These are phyloP conservation scores for Pseudogymnoascus sp. DNA, from an alignment of 2,329 filamentous ascomycete species.

Conservation along the genomic window DNA sequence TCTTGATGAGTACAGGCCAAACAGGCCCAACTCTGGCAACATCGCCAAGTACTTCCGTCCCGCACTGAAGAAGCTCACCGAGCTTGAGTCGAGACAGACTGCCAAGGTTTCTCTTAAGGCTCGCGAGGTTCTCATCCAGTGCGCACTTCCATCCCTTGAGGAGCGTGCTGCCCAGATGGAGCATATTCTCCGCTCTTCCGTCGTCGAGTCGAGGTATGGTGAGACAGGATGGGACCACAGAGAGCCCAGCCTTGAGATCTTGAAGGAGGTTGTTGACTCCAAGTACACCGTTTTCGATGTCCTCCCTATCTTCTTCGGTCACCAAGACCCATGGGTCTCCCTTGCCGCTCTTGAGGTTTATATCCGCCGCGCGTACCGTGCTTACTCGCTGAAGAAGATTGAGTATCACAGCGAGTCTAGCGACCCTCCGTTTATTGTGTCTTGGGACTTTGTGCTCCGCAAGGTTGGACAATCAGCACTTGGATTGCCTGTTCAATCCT, in stretches of 20 bases:
- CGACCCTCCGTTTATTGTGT: conserved; percentile 71
- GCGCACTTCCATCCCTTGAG: conserved; percentile 88
- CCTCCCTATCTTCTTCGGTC: conserved; percentile 86
- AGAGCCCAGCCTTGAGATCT: conserved; percentile 78
- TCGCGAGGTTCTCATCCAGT: conserved; percentile 94
- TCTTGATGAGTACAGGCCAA: conserved; percentile 87
- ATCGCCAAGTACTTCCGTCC: conserved; percentile 81
- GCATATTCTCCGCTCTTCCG: conserved; percentile 91
- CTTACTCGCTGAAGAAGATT: conserved; percentile 82
- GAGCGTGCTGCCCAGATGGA: conserved; percentile 96
- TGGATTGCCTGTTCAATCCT: conserved; percentile 69
- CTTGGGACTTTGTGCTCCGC: conserved; percentile 92
- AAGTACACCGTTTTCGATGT: conserved; percentile 99
- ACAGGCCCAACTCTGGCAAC: conserved; percentile 83
- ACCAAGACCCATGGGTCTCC: conserved; percentile 89
- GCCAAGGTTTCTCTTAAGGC: conserved; percentile 97
- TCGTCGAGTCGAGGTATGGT: conserved; percentile 93
- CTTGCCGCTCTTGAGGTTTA: conserved; percentile 93
- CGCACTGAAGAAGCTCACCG: conserved; percentile 75
- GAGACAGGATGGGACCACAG: conserved; percentile 96
- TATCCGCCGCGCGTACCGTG: conserved; percentile 90
- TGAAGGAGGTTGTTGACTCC: conserved; percentile 97
- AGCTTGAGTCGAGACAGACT: conserved; percentile 74
- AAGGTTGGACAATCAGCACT: conserved; percentile 91
- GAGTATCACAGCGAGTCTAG: conserved; percentile 69